Evolutionary conservation across 306 rosid species (phyloP).

Genomic region (Cicer bijugum): DNA sequence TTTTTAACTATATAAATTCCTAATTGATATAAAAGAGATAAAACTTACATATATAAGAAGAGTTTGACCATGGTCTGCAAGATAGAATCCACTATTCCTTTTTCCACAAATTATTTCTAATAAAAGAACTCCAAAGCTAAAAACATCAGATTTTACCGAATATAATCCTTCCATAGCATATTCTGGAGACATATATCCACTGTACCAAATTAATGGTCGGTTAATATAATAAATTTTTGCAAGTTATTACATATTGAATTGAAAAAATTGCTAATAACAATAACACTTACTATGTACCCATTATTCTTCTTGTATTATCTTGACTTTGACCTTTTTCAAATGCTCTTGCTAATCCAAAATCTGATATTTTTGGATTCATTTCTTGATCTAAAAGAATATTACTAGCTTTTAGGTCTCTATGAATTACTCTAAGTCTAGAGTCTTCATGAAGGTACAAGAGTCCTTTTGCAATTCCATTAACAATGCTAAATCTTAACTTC

Average conservation of each 20-base stretch:
- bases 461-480: slow-evolving; percentile 60
- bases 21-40: background rate
- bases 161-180: slow-evolving; percentile 57
- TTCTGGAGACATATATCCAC: slow-evolving; percentile 65
- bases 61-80: slow-evolving; percentile 44
- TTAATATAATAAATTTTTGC: background rate
- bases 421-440: slow-evolving; percentile 54
- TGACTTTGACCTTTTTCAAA: slow-evolving; percentile 49
- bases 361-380: slow-evolving; percentile 60
- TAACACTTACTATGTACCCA: slow-evolving; percentile 60
- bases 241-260: background rate
- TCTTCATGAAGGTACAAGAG: slow-evolving; percentile 62
- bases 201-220: background rate
- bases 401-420: slow-evolving; percentile 58
- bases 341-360: slow-evolving; percentile 58
- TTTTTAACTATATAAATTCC: background rate
- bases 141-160: slow-evolving; percentile 54
- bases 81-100: slow-evolving; percentile 46
- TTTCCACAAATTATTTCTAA: slow-evolving; percentile 54
- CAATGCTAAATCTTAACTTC: slow-evolving; percentile 46
- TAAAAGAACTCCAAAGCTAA: slow-evolving; percentile 53
- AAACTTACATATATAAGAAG: slow-evolving; percentile 48
- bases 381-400: slow-evolving; percentile 55
- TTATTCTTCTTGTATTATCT: slow-evolving; percentile 53
- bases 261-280: background rate